A percentile compares a stretch with the other conserved stretches of the same genome.
These are phyloP conservation scores for Sutorius eximius DNA, from an alignment of 1,284 basidiomycete genomes.

Conservation along the genomic window DNA sequence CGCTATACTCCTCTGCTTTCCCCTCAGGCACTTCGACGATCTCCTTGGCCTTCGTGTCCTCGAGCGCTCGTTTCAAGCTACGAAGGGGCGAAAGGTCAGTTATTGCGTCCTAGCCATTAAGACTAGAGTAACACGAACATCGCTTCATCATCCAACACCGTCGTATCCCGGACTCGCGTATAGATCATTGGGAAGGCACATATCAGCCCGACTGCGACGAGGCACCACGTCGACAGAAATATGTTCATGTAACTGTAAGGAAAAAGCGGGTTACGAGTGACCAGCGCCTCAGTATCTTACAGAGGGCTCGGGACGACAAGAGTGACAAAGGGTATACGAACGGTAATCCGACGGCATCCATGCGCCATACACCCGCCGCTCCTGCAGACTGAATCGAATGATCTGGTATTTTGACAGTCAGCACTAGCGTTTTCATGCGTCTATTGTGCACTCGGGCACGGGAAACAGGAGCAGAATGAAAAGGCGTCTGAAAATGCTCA, in stretches of 20 bases:
- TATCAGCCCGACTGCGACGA: constrained; percentile 31
- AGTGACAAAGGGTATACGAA: constrained; percentile 8
- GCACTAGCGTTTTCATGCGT: not conserved
- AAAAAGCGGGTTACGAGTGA: too few species aligned
- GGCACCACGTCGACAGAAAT: constrained; percentile 35
- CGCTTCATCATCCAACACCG: constrained; percentile 31
- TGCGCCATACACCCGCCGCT: constrained; percentile 39
- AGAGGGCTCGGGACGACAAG: not conserved
- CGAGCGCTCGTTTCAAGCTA: constrained; percentile 4
- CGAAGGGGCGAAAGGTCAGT: not conserved
- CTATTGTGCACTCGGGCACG: not conserved
- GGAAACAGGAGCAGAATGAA: not conserved
- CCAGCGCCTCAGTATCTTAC: not conserved
- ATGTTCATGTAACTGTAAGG: constrained; percentile 22
- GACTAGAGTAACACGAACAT: constrained; percentile 10
- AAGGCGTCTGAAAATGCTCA: constrained; percentile 14
- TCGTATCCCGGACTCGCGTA: constrained; percentile 32
- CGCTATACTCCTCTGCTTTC: not conserved
- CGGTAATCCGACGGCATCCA: constrained; percentile 32
- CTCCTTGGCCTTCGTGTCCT: not conserved
- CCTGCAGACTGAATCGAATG: constrained; percentile 39
- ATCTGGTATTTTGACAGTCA: constrained; percentile 18
- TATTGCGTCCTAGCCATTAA: too few species aligned
- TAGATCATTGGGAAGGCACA: constrained; percentile 37
- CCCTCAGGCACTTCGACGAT: not conserved